Base-by-base conservation (phyloP, 1,284 basidiomycete genomes). In the Coniferiporia sulphurascens region DNA sequence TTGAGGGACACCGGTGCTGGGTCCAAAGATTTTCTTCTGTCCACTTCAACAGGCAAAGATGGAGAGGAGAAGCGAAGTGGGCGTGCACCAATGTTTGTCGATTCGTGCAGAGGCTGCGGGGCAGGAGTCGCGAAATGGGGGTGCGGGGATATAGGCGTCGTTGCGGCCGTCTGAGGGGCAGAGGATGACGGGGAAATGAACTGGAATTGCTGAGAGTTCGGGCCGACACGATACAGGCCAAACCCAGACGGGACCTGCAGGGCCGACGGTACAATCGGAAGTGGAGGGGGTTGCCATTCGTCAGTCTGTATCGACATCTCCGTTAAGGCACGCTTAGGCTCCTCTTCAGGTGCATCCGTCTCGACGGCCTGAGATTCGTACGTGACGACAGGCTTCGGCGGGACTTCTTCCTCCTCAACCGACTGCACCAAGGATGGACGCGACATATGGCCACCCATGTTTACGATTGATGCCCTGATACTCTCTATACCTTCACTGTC, bases 291-390 rank as follows among this genome's bases (percentile, higher is more conserved):
- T n/a, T 69, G 72, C 80, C 84, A 86, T 50, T 79, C 78, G 60
- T 93, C 91, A 2, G 90, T 93, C 73, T 93, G 90, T 34, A 85
- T 83, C 1, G 84, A 87, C 60, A 84, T 87, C 64, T 92, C 89
- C 67, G 78, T 84, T 36, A 82, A 71, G 63, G 87, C 84, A 0
- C 83, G 80, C 68, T 84, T 86, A 5, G 80, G 80, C 9, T 61
- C 63, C 46, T 64, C 54, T 12, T 58, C 55, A 10, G 71, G 66
- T 19, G 72, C 70, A 0, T 68, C 69, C 1, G 78, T 71, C 19
- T 63, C 63, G n/a, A 80, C 48, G 0, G 70, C 71, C 65, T 71
- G 73, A 0, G 74, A 74, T 51, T 78, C 77, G 60, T 78, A 79
- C 41, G 71, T 72, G 13, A 46, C 21, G 13, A 22, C 19, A 17